Evolutionary conservation across 345 rosid genomes (phyloP), one percentile per base, ranked within the genome.

Genomic region (Iberis pinnata): DNA sequence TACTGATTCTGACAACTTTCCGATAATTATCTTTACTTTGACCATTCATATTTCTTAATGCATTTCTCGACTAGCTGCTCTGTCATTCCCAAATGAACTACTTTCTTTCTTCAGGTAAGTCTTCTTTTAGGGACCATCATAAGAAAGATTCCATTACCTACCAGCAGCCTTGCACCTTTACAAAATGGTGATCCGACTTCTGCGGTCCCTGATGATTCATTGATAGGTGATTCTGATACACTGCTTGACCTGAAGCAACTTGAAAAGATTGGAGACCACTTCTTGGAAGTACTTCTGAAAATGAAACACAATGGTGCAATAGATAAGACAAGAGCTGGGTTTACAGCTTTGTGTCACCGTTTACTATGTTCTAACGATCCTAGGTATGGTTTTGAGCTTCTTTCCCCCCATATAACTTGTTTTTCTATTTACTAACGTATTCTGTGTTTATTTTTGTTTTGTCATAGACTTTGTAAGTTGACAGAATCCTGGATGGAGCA

Each of bases 251-350:
- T 82, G 70, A 75, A 79, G 58, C 96, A 87, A 73, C 88, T 90
- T 46, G 87, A 81, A 74, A 74, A 73, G 64, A 82, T 90, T 64
- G 95, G 98, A 49, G 77, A 72, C 74, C 96, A 90, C 75, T 90
- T 90, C 75, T 57, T 90, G 83, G 92, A 90, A 78, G 96, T 90
- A 49, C 92, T 87, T 65, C 54, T 90, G 61, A 87, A 82, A 75
- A 90, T 87, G 96, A 90, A 90, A 80, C 98, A 90, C 68, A 87
- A 77, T 65, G 96, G 98, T 65, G 98, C 98, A 18, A 84, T 90
- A 69, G 98, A 90, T 72, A 90, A 82, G 86, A 90, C 96, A 42
- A 80, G 98, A 71, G 96, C 95, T 75, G 96, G 98, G 40, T 90
- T 90, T 65, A 78, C 98, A 27, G 96, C 96, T 51, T 82, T 87